Evolutionary conservation across 768 basidiomycete genomes (phyloP).

Genomic region (Rhodotorula toruloides): DNA sequence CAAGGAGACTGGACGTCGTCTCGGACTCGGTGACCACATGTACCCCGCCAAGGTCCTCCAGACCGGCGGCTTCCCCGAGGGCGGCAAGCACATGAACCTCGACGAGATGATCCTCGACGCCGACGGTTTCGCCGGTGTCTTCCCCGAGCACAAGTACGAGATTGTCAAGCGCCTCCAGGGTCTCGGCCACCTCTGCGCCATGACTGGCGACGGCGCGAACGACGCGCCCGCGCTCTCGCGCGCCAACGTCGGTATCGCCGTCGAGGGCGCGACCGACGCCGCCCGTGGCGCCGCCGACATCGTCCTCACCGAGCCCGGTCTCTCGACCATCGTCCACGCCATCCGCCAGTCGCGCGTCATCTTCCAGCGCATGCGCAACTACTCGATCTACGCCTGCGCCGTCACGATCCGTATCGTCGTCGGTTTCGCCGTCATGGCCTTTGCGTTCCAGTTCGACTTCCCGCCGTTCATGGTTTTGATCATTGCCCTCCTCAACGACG

Average conservation of each 20-base stretch:
- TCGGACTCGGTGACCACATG: conserved; percentile 98
- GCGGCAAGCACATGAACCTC: conserved; percentile 71
- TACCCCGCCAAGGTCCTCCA: conserved; percentile 98
- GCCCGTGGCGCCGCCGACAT: conserved; percentile 98
- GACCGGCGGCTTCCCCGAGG: conserved; percentile 74
- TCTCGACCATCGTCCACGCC: conserved; percentile 97
- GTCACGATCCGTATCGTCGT: conserved; percentile 91
- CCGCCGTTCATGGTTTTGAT: conserved; percentile 99
- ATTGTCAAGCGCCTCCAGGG: conserved; percentile 97
- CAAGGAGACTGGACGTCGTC: conserved; percentile 97
- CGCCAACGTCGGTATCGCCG: conserved; percentile 98
- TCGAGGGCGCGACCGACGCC: conserved; percentile 98
- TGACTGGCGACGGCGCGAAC: conserved; percentile 99
- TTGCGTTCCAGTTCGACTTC: conserved; percentile 96
- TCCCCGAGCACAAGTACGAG: conserved; percentile 99
- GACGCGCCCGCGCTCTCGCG: conserved; percentile 96
- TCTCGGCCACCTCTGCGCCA: conserved; percentile 90
- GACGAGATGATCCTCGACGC: conserved; percentile 99
- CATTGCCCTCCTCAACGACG: conserved; percentile 93
- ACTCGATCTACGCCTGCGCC: conserved; percentile 65
- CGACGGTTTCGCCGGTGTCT: conserved; percentile 97
- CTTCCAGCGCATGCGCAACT: conserved; percentile 99
- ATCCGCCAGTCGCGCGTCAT: conserved; percentile 97
- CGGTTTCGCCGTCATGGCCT: conserved; percentile 90
- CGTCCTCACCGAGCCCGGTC: conserved; percentile 94